Percentiles rank a stretch among this genome's conserved stretches.
Conservation (phyloP, 163 green algal species). For the Coccomyxa subellipsoidea region DNA sequence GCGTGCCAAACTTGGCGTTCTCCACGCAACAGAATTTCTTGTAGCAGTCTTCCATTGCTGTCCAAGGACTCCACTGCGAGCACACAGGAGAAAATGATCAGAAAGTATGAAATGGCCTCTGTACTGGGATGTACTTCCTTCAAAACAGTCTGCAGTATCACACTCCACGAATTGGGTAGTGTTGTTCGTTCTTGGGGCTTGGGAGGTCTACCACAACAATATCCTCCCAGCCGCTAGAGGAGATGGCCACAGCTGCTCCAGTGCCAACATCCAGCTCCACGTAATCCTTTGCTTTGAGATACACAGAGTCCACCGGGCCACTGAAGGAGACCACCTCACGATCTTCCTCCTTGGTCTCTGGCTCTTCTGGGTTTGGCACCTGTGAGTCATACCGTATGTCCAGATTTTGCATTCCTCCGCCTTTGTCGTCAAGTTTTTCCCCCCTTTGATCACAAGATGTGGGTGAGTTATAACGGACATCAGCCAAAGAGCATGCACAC, state of each 20-base stretch:
- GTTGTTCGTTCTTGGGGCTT: too few species aligned
- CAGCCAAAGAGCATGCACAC: too few species aligned
- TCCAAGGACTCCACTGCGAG: constrained; percentile 54
- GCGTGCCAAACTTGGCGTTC: constrained; percentile 1
- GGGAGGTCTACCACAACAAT: constrained; percentile 56
- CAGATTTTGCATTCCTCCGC: too few species aligned
- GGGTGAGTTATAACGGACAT: too few species aligned
- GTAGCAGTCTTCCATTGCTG: constrained; percentile 24
- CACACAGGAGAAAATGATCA: neutral
- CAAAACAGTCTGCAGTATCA: too few species aligned
- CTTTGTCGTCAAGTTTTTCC: neutral
- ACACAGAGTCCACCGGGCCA: constrained; percentile 70
- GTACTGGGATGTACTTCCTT: too few species aligned
- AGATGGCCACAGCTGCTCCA: constrained; percentile 78
- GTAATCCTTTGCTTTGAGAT: constrained; percentile 66
- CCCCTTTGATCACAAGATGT: neutral
- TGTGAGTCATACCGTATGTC: constrained; percentile 9
- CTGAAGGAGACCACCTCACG: constrained; percentile 61
- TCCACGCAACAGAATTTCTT: constrained; percentile 83
- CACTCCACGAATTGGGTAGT: too few species aligned
- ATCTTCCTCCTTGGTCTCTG: constrained; percentile 58
- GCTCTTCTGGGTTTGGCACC: constrained; percentile 72
- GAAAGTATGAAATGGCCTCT: neutral
- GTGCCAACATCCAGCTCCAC: constrained; percentile 83
- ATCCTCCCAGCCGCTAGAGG: constrained; percentile 72